These are phyloP conservation scores for Taphrina sp. DNA, from an alignment of 1,139 yeast genomes.

Conservation along the genomic window DNA sequence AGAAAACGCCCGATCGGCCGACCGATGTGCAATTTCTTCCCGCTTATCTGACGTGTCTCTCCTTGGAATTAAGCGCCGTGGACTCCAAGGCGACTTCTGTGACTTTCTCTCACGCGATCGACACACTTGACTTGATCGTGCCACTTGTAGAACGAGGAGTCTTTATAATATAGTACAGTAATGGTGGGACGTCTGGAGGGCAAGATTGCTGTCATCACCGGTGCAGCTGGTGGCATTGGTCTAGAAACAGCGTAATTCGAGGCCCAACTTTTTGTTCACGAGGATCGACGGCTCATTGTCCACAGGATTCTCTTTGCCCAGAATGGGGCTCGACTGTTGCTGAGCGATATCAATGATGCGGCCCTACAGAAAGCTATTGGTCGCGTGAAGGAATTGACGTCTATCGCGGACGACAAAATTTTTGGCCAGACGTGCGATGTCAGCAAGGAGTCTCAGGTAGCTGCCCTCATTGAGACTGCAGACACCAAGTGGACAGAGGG, in stretches of 20 bases:
- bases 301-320: constrained; percentile 43
- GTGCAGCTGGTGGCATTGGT: constrained; percentile 58
- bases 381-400: constrained; percentile 40
- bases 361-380: constrained; percentile 43
- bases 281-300: neutral
- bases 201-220: constrained; percentile 59
- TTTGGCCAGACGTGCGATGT: constrained; percentile 43
- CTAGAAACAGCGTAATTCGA: constrained; percentile 43
- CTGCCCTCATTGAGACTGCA: constrained; percentile 44
- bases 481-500: constrained; percentile 56
- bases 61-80: too few species aligned
- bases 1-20: too few species aligned
- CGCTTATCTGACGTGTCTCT: too few species aligned
- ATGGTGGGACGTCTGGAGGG: constrained; percentile 64
- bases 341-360: constrained; percentile 55
- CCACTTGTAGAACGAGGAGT: too few species aligned
- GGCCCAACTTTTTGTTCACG: neutral
- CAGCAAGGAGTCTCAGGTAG: constrained; percentile 45
- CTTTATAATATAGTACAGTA: too few species aligned
- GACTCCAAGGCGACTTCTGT: too few species aligned
- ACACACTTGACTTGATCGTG: too few species aligned
- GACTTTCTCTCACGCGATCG: too few species aligned
- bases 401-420: constrained; percentile 40
- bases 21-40: too few species aligned
- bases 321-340: constrained; percentile 55